Evolutionary conservation across 495 filamentous ascomycete genomes (phyloP).

Genomic region (Lindgomyces ingoldianus): DNA sequence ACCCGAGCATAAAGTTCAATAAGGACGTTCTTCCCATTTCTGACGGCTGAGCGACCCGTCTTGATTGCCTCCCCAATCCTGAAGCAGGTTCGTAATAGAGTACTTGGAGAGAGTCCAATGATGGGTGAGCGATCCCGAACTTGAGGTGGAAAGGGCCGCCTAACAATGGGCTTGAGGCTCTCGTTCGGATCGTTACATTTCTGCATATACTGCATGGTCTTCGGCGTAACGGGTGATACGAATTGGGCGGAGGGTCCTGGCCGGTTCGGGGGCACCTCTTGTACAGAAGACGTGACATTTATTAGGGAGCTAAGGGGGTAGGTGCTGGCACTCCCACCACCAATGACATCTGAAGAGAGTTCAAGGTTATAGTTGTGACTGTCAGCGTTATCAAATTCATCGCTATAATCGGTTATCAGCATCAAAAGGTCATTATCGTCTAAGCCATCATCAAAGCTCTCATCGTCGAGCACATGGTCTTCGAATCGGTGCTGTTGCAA

Average conservation of each 20-base stretch:
- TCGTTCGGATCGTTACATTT: not conserved
- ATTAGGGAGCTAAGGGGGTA: not conserved
- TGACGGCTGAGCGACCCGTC: slow-evolving; percentile 46
- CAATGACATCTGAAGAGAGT: not conserved
- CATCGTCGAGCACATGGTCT: not conserved
- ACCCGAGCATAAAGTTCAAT: slow-evolving; percentile 64
- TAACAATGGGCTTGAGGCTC: slow-evolving; percentile 42
- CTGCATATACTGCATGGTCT: not conserved
- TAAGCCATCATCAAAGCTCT: slow-evolving; percentile 2
- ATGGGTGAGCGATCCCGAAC: slow-evolving; percentile 56
- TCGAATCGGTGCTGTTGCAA: not conserved
- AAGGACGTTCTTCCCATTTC: slow-evolving; percentile 49
- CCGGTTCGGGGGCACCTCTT: not conserved
- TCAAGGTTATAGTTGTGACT: not conserved
- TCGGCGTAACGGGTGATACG: slow-evolving; percentile 9
- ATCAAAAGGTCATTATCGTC: slow-evolving; percentile 16
- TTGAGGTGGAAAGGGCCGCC: slow-evolving; percentile 53
- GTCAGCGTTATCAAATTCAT: not conserved
- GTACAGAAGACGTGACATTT: not conserved
- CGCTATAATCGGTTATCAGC: not conserved
- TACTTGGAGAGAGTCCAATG: slow-evolving; percentile 51
- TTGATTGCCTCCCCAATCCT: slow-evolving; percentile 59
- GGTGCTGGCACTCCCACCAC: too few species aligned
- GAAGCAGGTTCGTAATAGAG: slow-evolving; percentile 60
- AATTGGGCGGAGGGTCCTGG: slow-evolving; percentile 4